Evolutionary conservation across 441 rosid species (phyloP).

Genomic region (Brassica balearica): DNA sequence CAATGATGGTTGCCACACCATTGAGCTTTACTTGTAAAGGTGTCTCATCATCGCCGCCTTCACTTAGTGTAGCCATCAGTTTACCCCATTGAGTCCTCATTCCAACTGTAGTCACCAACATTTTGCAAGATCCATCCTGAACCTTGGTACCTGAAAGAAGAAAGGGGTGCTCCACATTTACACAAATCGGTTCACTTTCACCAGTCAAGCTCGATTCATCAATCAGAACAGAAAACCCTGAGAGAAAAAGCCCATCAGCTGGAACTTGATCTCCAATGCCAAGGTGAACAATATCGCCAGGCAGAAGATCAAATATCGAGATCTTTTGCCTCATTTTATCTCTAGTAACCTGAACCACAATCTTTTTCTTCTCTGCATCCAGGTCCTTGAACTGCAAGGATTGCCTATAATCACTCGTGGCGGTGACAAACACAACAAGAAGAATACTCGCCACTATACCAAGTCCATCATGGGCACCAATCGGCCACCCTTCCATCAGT

Average conservation of each 20-base stretch:
- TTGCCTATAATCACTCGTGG: slow-evolving; percentile 78
- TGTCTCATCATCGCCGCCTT: slow-evolving; percentile 86
- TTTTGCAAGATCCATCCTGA: slow-evolving; percentile 79
- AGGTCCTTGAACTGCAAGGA: slow-evolving; percentile 79
- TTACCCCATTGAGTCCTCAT: slow-evolving; percentile 92
- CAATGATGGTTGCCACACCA: slow-evolving; percentile 81
- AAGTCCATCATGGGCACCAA: slow-evolving; percentile 81
- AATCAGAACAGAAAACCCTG: slow-evolving; percentile 70
- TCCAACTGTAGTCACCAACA: slow-evolving; percentile 75
- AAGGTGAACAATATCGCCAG: slow-evolving; percentile 81
- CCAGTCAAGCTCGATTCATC: slow-evolving; percentile 83
- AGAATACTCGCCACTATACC: slow-evolving; percentile 79
- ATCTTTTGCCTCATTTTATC: slow-evolving; percentile 66
- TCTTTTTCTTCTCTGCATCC: slow-evolving; percentile 80
- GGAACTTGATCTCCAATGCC: slow-evolving; percentile 79
- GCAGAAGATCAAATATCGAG: slow-evolving; percentile 70
- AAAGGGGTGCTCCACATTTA: slow-evolving; percentile 61
- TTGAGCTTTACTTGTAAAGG: slow-evolving; percentile 80
- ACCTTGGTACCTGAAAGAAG: slow-evolving; percentile 80
- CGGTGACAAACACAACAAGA: slow-evolving; percentile 82
- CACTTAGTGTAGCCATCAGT: slow-evolving; percentile 77
- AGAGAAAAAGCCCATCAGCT: slow-evolving; percentile 78
- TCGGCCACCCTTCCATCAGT: slow-evolving; percentile 82
- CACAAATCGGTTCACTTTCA: slow-evolving; percentile 69
- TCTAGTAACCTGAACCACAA: slow-evolving; percentile 70